phyloP scores from a whole-genome alignment of 2,329 filamentous ascomycete species.

The Colletotrichum nymphaeae region DNA sequence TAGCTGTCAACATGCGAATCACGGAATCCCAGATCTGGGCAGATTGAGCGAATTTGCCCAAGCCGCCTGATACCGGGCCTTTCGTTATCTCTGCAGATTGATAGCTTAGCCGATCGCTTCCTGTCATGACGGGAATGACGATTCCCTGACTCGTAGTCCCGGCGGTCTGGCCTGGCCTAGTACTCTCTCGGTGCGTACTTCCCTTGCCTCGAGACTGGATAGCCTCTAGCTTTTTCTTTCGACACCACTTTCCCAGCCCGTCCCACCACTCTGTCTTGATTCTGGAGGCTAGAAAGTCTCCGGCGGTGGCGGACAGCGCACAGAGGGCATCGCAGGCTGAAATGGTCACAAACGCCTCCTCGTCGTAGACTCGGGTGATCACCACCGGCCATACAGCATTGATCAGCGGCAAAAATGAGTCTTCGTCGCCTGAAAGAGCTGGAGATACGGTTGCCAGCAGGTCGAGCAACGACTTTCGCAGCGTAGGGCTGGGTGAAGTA shows the following conservation, averaged over 20 bases:
- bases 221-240: slow-evolving; percentile 54
- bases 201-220: slow-evolving; percentile 2
- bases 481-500: slow-evolving; percentile 81
- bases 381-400: slow-evolving; percentile 93
- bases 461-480: slow-evolving; percentile 82
- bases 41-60: slow-evolving; percentile 71
- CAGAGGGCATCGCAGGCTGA: slow-evolving; percentile 77
- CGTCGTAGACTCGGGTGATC: slow-evolving; percentile 73
- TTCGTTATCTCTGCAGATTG: slow-evolving; percentile 19
- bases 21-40: slow-evolving; percentile 74
- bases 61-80: slow-evolving; percentile 44
- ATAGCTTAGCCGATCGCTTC: slow-evolving; percentile 39
- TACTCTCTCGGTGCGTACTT: background rate
- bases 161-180: background rate
- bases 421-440: slow-evolving; percentile 79
- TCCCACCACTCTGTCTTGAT: slow-evolving; percentile 79
- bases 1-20: slow-evolving; percentile 66
- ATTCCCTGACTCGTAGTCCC: slow-evolving; percentile 32
- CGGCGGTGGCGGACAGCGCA: slow-evolving; percentile 76
- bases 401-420: slow-evolving; percentile 87
- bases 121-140: slow-evolving; percentile 42
- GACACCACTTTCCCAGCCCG: slow-evolving; percentile 63
- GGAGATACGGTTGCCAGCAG: slow-evolving; percentile 80
- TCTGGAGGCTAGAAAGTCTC: slow-evolving; percentile 83
- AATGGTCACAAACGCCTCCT: slow-evolving; percentile 75